Base-by-base conservation (phyloP, 1,284 basidiomycete genomes). In the Fomes fomentarius region DNA sequence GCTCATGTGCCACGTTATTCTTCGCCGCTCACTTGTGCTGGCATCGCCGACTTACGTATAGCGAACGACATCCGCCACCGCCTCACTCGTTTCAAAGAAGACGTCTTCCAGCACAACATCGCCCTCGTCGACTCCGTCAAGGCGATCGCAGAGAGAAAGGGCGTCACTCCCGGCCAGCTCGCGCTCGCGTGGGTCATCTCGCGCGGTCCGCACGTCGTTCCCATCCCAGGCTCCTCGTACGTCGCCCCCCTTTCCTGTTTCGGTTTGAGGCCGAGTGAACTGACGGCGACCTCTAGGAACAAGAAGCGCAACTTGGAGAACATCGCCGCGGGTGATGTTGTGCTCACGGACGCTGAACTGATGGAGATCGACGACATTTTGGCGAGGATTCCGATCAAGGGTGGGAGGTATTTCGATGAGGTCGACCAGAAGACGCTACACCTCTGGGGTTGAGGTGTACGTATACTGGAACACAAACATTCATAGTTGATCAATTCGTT, bases 101-200 rank as follows among this genome's bases (percentile, higher is more conserved):
- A 71, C 47, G 73, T 70, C 58, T 77, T 85, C 56, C 71, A 76
- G 42, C 72, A 81, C 62, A 89, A 89, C 69, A 64, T 83, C 51
- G 69, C 75, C 34, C 69, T 89, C 12, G 82, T 84, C 2, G 74
- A 83, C 17, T 64, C 64, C 14, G 63, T 84, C 34, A 63, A 74
- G 31, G 67, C 61, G 9, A 69, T 87, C 35, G 82, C 83, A 0
- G 64, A 68, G 42, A 74, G 72, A 64, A 82, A 80, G 67, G 74
- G 73, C 1, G 65, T 82, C 26, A 81, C 81, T 0, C 69, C 81
- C 0, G 78, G 80, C 0, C 85, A 89, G 67, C 71, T 90, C 14
- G 74, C 77, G 34, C 72, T 90, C 34, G 85, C 86, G 0, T 90
- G 85, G 84, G 75, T 87, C 7, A 64, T 72, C 26, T 65, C 72